Percentiles rank a stretch among this genome's conserved stretches.
Evolutionary conservation across 2,329 filamentous ascomycete species (phyloP).

Genomic region (Fusarium hostae): DNA sequence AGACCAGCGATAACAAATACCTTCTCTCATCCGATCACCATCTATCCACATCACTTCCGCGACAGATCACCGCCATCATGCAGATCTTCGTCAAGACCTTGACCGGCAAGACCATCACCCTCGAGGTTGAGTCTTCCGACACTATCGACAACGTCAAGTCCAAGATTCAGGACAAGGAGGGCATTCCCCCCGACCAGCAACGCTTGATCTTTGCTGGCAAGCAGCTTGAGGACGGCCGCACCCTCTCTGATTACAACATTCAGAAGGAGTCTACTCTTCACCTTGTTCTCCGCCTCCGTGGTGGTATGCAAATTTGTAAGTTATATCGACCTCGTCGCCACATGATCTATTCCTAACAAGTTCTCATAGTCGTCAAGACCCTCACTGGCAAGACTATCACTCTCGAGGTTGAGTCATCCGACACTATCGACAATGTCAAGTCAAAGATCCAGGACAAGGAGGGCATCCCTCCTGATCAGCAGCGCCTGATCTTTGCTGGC

Average conservation of each 20-base stretch:
- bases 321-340: constrained; percentile 9
- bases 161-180: constrained; percentile 99
- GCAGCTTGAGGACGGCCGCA: constrained; percentile 89
- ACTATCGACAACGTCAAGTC: constrained; percentile 98
- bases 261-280: constrained; percentile 77
- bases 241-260: constrained; percentile 67
- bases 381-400: constrained; percentile 96
- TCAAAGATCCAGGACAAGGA: constrained; percentile 98
- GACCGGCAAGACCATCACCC: constrained; percentile 72
- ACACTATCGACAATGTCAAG: constrained; percentile 97
- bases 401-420: constrained; percentile 86
- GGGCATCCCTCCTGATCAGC: constrained; percentile 94
- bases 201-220: constrained; percentile 96
- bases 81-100: constrained; percentile 99
- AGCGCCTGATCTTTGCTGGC: constrained; percentile 93
- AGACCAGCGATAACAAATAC: constrained; percentile 17
- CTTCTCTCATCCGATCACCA: constrained; percentile 22
- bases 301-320: constrained; percentile 74
- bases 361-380: constrained; percentile 74
- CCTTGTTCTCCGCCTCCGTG: constrained; percentile 77
- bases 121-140: constrained; percentile 85
- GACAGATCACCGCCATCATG: constrained; percentile 68
- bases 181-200: constrained; percentile 95
- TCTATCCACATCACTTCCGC: constrained; percentile 39
- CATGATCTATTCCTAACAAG: constrained; percentile 26